phyloP scores from a whole-genome alignment of 148 eudicot genomes.

The Camellia japonica region DNA sequence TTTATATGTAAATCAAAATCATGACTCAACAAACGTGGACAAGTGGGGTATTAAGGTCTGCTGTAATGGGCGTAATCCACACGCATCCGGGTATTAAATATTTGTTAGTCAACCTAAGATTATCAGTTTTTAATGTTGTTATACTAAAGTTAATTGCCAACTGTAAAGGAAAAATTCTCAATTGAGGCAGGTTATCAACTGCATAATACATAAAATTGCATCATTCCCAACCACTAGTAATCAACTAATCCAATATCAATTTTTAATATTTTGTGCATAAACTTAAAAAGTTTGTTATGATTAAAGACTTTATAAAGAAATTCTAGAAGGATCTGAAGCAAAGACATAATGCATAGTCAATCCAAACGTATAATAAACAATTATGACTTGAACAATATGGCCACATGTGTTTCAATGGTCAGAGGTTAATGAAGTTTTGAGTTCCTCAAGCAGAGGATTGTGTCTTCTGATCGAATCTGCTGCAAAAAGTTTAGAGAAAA shows the following conservation, averaged over 20 bases:
- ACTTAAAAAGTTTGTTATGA: too few species aligned
- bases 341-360: too few species aligned
- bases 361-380: neutral
- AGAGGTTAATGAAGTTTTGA: neutral
- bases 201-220: neutral
- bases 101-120: neutral
- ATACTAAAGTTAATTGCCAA: neutral
- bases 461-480: neutral
- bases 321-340: too few species aligned
- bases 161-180: slow-evolving; percentile 4
- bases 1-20: neutral
- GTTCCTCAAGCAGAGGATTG: slow-evolving; percentile 4
- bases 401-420: neutral
- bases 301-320: too few species aligned
- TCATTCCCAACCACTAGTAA: neutral
- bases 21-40: neutral
- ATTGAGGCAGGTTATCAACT: neutral
- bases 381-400: neutral
- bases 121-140: neutral
- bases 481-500: neutral
- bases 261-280: too few species aligned
- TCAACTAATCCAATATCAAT: too few species aligned
- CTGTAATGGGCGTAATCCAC: too few species aligned
- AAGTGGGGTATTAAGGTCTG: neutral
- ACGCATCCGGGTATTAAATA: neutral